A percentile compares a stretch with the other conserved stretches of the same genome.
Conservation (phyloP, 2,329 filamentous ascomycete species). For the Hymenoscyphus occultus region DNA sequence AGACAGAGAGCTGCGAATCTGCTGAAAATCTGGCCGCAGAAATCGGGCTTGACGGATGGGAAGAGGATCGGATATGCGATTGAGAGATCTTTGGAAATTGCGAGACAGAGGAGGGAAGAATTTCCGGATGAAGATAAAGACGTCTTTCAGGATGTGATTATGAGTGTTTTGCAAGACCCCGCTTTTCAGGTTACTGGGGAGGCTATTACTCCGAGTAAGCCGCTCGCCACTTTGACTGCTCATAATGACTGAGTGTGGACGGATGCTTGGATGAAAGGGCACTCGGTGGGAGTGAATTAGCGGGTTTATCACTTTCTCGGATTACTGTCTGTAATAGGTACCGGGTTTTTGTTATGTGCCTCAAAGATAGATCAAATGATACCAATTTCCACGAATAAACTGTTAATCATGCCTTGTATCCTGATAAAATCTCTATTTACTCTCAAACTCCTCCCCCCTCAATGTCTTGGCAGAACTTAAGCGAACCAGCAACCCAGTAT, state of each 20-base stretch:
- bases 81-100: background rate
- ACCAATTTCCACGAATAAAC: background rate
- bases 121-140: background rate
- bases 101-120: background rate
- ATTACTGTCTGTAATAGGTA: background rate
- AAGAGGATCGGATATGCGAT: constrained; percentile 3
- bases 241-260: background rate
- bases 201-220: background rate
- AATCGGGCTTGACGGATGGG: constrained; percentile 1
- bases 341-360: background rate
- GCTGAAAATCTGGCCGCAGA: background rate
- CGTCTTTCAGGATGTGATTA: background rate
- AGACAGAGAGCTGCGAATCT: background rate
- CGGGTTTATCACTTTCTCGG: background rate
- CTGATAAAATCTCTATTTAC: background rate
- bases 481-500: no score
- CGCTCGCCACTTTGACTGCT: background rate
- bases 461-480: no score
- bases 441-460: no score
- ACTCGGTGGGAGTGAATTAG: no score
- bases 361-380: background rate
- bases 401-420: background rate
- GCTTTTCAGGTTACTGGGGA: background rate
- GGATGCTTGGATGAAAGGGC: background rate
- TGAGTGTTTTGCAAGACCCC: background rate